Evolutionary conservation across 768 basidiomycete genomes (phyloP).

Genomic region (Rhodotorula babjevae): DNA sequence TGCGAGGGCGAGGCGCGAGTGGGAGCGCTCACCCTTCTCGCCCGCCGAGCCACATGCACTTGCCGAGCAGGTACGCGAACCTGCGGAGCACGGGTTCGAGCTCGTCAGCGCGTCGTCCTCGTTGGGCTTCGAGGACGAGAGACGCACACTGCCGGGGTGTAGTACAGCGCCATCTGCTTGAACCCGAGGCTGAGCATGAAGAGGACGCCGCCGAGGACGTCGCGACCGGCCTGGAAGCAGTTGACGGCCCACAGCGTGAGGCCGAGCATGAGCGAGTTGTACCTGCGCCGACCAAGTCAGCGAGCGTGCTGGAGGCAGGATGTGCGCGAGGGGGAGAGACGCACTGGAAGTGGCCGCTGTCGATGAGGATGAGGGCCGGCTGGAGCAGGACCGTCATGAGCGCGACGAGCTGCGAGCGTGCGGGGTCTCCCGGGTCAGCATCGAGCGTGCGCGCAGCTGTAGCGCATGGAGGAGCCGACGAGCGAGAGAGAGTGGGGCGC

Average conservation of each 20-base stretch:
- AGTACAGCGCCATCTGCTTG: slow-evolving; percentile 96
- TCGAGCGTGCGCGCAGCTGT: no score
- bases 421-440: no score
- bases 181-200: slow-evolving; percentile 84
- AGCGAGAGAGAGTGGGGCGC: no score
- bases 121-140: no score
- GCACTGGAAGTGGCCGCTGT: slow-evolving; percentile 85
- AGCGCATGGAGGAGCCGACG: no score
- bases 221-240: slow-evolving; percentile 64
- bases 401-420: slow-evolving; percentile 48
- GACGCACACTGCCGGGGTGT: slow-evolving; percentile 67
- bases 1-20: not conserved
- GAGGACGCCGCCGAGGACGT: slow-evolving; percentile 67
- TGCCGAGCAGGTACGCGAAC: slow-evolving; percentile 80
- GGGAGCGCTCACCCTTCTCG: slow-evolving; percentile 57
- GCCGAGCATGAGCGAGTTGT: slow-evolving; percentile 91
- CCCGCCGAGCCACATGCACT: slow-evolving; percentile 76
- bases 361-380: slow-evolving; percentile 75
- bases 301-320: no score
- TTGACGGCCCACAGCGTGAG: slow-evolving; percentile 55
- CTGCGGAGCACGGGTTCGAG: not conserved
- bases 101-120: not conserved
- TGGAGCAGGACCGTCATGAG: slow-evolving; percentile 70
- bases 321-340: slow-evolving; percentile 5
- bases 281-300: no score